Percentiles rank a stretch among this genome's conserved stretches.
Evolutionary conservation across 129 eudicot species (phyloP).

Genomic region (Flaveria brownii): DNA sequence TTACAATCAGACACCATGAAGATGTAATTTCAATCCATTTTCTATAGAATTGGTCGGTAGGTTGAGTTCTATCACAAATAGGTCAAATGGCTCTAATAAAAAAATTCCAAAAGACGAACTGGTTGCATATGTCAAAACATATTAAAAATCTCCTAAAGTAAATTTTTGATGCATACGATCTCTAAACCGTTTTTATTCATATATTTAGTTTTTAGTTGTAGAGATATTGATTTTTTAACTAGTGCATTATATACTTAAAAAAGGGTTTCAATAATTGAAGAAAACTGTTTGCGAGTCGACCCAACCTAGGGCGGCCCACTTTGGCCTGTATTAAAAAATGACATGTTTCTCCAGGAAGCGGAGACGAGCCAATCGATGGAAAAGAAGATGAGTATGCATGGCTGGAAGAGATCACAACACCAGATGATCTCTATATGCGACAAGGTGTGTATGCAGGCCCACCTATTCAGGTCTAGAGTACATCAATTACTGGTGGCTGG

Average conservation of each 20-base stretch:
- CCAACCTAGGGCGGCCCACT: not conserved
- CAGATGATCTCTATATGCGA: conserved; percentile 74
- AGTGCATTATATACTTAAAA: not conserved
- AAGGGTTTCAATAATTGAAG: not conserved
- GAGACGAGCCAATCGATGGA: conserved; percentile 35
- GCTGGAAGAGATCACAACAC: conserved; percentile 81
- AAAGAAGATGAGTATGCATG: conserved; percentile 80
- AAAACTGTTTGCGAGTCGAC: not conserved
- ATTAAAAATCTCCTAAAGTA: not conserved
- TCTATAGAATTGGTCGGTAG: not conserved
- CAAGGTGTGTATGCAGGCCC: conserved; percentile 73
- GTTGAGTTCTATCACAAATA: not conserved
- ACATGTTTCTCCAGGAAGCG: conserved; percentile 32
- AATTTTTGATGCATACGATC: not conserved
- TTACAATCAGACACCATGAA: not conserved
- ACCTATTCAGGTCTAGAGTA: conserved; percentile 43
- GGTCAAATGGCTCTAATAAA: not conserved
- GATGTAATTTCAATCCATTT: conserved; percentile 10
- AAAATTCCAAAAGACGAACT: not conserved
- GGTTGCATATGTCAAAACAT: not conserved
- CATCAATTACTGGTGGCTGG: not conserved
- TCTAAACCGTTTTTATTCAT: not conserved
- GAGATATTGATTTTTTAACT: not conserved
- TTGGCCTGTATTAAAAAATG: no score
- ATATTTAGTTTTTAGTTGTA: not conserved